These are phyloP conservation scores for Usnea hakonensis DNA, from an alignment of 495 filamentous ascomycete species.

Conservation along the genomic window DNA sequence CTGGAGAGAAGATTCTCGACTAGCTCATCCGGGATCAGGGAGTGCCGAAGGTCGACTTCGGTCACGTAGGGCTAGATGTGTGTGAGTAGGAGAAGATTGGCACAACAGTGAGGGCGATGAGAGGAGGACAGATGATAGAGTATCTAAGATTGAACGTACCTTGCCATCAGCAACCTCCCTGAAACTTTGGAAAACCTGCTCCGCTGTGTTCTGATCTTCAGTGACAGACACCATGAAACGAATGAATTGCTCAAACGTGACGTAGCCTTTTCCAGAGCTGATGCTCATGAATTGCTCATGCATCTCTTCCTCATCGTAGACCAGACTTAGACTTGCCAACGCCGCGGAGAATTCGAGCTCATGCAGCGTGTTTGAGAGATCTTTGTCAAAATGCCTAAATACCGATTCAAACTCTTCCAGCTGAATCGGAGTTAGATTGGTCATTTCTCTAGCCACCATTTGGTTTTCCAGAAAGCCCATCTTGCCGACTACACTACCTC, in stretches of 20 bases:
- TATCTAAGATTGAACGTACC: slow-evolving; percentile 35
- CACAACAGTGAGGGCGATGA: neutral
- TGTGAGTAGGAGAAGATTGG: neutral
- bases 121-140: neutral
- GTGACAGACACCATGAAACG: slow-evolving; percentile 98
- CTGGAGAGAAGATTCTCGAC: slow-evolving; percentile 84
- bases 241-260: slow-evolving; percentile 98
- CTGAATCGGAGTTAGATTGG: slow-evolving; percentile 94
- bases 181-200: slow-evolving; percentile 96
- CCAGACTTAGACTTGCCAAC: slow-evolving; percentile 82
- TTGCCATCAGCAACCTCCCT: slow-evolving; percentile 96
- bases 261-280: slow-evolving; percentile 62
- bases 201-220: slow-evolving; percentile 95
- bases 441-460: slow-evolving; percentile 95
- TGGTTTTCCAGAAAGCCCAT: slow-evolving; percentile 96
- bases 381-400: slow-evolving; percentile 96
- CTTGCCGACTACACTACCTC: slow-evolving; percentile 86
- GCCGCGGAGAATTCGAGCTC: slow-evolving; percentile 95
- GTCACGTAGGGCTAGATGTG: slow-evolving; percentile 75
- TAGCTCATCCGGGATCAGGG: slow-evolving; percentile 87
- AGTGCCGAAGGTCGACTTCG: slow-evolving; percentile 90
- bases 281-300: slow-evolving; percentile 79
- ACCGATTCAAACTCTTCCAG: slow-evolving; percentile 97
- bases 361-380: slow-evolving; percentile 78
- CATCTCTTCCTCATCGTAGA: slow-evolving; percentile 96